Evolutionary conservation across 169 alveolate genomes (phyloP), one percentile per base, ranked within the genome.

Genomic region (Eimeria acervulina): DNA sequence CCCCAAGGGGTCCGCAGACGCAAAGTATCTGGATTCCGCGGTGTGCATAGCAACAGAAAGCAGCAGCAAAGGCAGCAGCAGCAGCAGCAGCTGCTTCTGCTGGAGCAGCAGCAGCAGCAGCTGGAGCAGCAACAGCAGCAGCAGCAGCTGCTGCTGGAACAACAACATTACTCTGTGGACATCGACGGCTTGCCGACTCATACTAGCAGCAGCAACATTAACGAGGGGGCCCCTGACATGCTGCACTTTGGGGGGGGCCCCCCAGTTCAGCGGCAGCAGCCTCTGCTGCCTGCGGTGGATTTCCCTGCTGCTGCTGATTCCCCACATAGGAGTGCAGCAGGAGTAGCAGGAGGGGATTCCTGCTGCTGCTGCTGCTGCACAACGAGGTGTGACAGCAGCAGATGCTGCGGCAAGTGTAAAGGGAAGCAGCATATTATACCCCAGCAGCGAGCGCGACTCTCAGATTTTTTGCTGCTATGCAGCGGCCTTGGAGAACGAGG

Each of bases 391-490:
- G 59, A 51, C 2, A 12, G 59, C 59, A 51, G 15, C 59, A 51
- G 15, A 10, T 51, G 59, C 59, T 51, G 59, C 59, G 15, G 59
- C 59, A 51, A 17, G 59, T 51, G 59, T 51, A 51, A 51, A 51
- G 15, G 59, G 84, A 28, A 47, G 84, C 21, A 26, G 13, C 26
- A 19, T 47, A 42, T n/a, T 1, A 31, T 74, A 47, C 84, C 42
- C 26, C 26, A 28, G 1, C 84, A 33, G 51, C 23, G 84, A 40
- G 84, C 84, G 51, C 84, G 84, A 42, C 12, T 74, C 28, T 74
- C 84, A 26, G 84, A 74, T 40, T 74, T 74, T 33, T 74, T 74
- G 84, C 84, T 74, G 36, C 84, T 74, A 21, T 74, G 84, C 38
- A 26, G 84, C n/a, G 42, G 84, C 84, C 42, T 74, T 26, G 84